Evolutionary conservation across 2,329 filamentous ascomycete species (phyloP), one percentile per base, ranked within the genome.

Genomic region (Plectosphaerella plurivora): DNA sequence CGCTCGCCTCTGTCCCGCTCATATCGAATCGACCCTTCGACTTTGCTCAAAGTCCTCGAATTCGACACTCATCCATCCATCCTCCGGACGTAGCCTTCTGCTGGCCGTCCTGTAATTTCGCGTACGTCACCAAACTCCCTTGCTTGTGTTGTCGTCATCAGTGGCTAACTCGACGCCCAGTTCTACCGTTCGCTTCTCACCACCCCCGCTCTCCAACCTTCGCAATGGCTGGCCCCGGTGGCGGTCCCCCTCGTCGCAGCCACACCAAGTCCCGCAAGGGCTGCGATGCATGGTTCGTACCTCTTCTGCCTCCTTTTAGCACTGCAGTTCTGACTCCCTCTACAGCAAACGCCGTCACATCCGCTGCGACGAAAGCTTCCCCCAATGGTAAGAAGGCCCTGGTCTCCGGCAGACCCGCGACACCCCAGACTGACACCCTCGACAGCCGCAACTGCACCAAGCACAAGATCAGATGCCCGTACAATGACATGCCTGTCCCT

Each of bases 201-300:
- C 59, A 62, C 66, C 68, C 59, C 65, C n/a, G 11, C 28, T 48
- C 25, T 18, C 33, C 16, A 22, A 15, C 10, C 22, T 50, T 63
- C 62, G 68, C 70, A 79, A 97, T 97, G 92, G 89, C 91, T 76
- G 91, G 91, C 74, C 90, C 91, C 68, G 92, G 92, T 73, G 91
- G 91, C 79, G 93, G 93, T 78, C 92, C 93, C 70, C 92, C 93
- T 68, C 81, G 83, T 69, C 78, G 83, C 72, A 96, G 93, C 77
- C 94, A 99, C 77, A 99, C 94, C 69, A 99, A 99, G 78, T 97
- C 93, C 64, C 87, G 94, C 67, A 97, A 97, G 76, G 94, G 94
- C 58, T 99, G 94, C 81, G 93, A 95, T 65, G 96, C 91, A 57
- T 99, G 94, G 76, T 79, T 74, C 57, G 73, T 65, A 51, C 55